Base-by-base conservation (phyloP, 129 eudicot genomes). In the Cynara cardunculus region DNA sequence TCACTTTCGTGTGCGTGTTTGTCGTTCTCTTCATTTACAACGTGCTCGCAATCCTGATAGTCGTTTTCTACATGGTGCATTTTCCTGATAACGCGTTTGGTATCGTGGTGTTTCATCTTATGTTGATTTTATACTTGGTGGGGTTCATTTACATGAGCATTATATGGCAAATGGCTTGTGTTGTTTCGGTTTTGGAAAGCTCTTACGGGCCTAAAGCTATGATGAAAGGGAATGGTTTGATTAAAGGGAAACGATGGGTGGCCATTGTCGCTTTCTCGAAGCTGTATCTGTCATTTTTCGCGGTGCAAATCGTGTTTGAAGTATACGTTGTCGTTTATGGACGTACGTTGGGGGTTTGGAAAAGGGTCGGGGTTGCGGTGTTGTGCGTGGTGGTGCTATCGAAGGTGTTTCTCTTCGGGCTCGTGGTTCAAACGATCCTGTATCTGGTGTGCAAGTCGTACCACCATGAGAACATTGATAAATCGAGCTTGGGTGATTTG, bases 131-230 rank as follows among this genome's bases (percentile, higher is more conserved):
- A 6, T 91, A 87, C 75, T 71, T 66, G 0, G 30, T 78, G 16
- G 97, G 90, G 46, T 84, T 82, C 19, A 82, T 88, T 25, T 89
- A 92, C 81, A 77, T 92, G 84, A 87, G 84, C 10, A 28, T 82
- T n/a, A 68, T 92, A 5, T 92, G 97, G 96, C 93, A 87, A 49
- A 67, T 92, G 70, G 97, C 93, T 16, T 85, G 89, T 62, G 91
- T 90, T 46, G 85, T 92, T 1, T 83, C 97, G 0, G 93, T 92
- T 34, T 62, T 90, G 76, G 97, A 92, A 71, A 85, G 84, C 19
- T 37, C 25, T 0, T 84, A 77, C 7, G 97, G 97, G 61, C 16
- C 89, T 7, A 79, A 61, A 26, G 97, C 97, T 3, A 84, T 92
- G 91, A 68, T 37, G 71, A 92, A 90, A 67, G 81, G 96, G 74